Percentiles rank a stretch among this genome's conserved stretches.
Evolutionary conservation across 768 basidiomycete species (phyloP).

Genomic region (Suillus luteus): DNA sequence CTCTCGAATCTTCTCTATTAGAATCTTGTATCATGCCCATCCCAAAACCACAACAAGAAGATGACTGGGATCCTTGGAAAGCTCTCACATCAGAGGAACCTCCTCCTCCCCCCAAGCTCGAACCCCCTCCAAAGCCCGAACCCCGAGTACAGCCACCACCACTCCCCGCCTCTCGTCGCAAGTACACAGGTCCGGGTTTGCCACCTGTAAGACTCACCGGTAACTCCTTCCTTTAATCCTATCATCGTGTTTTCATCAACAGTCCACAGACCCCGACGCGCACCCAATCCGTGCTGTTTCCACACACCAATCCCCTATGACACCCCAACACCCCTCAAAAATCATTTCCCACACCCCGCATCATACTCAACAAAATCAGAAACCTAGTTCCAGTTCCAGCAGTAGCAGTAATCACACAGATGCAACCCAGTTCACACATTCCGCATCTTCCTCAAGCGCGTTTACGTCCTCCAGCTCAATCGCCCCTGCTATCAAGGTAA

Average conservation of each 20-base stretch:
- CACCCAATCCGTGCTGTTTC: constrained; percentile 21
- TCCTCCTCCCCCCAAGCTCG: not conserved
- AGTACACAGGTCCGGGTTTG: constrained; percentile 4
- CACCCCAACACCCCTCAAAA: constrained; percentile 20
- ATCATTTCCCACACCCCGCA: constrained; percentile 16
- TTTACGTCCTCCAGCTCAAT: constrained; percentile 31
- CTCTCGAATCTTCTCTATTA: constrained; percentile 25
- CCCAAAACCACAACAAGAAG: constrained; percentile 6
- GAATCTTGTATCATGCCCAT: not conserved
- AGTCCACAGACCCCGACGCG: constrained; percentile 12
- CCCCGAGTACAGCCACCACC: not conserved
- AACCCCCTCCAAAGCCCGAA: not conserved
- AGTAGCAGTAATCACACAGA: constrained; percentile 27
- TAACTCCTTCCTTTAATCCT: constrained; percentile 18
- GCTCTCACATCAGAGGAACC: constrained; percentile 10
- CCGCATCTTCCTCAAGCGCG: constrained; percentile 17
- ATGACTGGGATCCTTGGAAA: constrained; percentile 30
- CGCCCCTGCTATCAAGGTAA: constrained; percentile 26
- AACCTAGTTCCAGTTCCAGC: constrained; percentile 29
- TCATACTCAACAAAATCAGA: constrained; percentile 20
- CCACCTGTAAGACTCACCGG: constrained; percentile 11
- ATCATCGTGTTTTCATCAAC: not conserved
- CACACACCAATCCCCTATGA: not conserved
- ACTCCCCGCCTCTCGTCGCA: not conserved
- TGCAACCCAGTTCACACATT: constrained; percentile 28